Percentiles rank a stretch among this genome's conserved stretches.
These are phyloP conservation scores for Odontarrhena argentea DNA, from an alignment of 345 rosid species.

Conservation along the genomic window DNA sequence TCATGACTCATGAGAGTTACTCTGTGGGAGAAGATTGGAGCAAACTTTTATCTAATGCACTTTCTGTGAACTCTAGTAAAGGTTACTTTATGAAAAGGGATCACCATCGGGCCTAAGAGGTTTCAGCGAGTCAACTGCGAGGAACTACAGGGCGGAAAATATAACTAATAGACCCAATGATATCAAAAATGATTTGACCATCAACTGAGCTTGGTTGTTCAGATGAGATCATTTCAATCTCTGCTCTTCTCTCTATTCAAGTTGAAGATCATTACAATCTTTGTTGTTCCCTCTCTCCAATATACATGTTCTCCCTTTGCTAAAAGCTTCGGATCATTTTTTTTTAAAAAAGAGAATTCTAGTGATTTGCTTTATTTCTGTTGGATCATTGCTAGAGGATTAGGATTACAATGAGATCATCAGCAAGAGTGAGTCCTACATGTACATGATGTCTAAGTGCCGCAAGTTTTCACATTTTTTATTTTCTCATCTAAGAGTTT, in stretches of 20 bases:
- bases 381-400: too few relatives aligned
- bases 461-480: too few relatives aligned
- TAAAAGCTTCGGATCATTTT: neutral
- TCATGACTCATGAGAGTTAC: conserved; percentile 83
- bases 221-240: conserved; percentile 79
- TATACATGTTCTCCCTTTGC: neutral
- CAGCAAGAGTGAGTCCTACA: too few relatives aligned
- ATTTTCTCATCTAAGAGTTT: too few relatives aligned
- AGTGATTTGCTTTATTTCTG: neutral
- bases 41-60: conserved; percentile 64
- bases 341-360: neutral
- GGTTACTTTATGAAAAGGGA: conserved; percentile 75
- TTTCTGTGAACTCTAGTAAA: conserved; percentile 64
- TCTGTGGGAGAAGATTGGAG: conserved; percentile 98
- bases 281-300: neutral
- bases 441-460: too few relatives aligned
- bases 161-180: conserved; percentile 67
- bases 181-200: conserved; percentile 91
- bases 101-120: conserved; percentile 65
- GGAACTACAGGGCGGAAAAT: conserved; percentile 80
- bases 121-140: conserved; percentile 92
- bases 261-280: conserved; percentile 40
- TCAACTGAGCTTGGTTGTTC: conserved; percentile 89
- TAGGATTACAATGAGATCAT: too few relatives aligned
- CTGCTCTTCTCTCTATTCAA: conserved; percentile 91